These are phyloP conservation scores for Stenogyne calaminthoides DNA, from an alignment of 305 asterid genomes.

Conservation along the genomic window DNA sequence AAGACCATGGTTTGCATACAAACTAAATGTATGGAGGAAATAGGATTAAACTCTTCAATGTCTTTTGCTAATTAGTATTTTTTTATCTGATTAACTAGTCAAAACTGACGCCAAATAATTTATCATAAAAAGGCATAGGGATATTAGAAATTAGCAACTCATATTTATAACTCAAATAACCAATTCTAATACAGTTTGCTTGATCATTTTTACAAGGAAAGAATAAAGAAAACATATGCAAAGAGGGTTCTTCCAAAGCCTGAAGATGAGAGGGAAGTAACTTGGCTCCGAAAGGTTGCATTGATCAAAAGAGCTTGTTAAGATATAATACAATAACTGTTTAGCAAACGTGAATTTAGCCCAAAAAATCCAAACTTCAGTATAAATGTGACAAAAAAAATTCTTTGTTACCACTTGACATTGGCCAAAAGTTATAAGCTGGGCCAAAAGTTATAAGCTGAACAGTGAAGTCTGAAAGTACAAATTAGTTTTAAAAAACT, in stretches of 20 bases:
- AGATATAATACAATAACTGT: neutral
- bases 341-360: neutral
- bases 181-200: neutral
- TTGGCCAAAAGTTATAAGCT: neutral
- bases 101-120: neutral
- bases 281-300: neutral
- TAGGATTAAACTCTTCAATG: neutral
- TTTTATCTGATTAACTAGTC: neutral
- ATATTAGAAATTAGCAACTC: neutral
- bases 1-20: neutral
- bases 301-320: neutral
- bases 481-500: neutral
- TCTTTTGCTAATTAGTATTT: neutral
- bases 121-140: neutral
- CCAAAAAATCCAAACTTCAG: neutral
- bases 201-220: conserved; percentile 8
- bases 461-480: neutral
- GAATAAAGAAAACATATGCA: neutral
- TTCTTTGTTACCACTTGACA: neutral
- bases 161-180: neutral
- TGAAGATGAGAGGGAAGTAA: neutral
- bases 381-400: neutral
- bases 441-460: neutral
- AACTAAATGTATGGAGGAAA: neutral
- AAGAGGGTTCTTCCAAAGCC: neutral